Conservation (phyloP, 352 stramenopile genomes). For the Phytophthora rubi region DNA sequence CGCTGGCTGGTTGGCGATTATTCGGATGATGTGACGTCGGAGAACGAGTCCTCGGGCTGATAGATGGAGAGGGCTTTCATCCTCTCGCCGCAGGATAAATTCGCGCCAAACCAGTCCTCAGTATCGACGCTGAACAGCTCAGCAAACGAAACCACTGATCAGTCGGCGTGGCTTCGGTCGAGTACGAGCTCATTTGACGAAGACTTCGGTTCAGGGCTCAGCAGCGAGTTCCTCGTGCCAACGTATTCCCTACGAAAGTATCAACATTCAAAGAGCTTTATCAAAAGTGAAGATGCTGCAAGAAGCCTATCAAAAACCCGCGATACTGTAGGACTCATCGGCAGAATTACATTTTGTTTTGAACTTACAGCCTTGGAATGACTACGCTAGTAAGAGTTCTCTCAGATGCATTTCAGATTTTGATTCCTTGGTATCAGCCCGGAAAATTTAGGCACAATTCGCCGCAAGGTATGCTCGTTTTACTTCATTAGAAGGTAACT, state of each 20-base stretch:
- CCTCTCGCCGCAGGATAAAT: neutral
- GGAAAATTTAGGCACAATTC: too few species aligned
- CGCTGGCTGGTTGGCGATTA: constrained; percentile 22
- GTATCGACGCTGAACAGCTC: neutral
- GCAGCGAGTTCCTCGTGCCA: neutral
- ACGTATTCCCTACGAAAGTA: neutral
- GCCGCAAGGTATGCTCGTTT: too few species aligned
- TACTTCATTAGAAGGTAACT: too few species aligned
- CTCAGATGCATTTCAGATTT: too few species aligned
- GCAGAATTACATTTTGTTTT: too few species aligned
- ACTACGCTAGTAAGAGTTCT: too few species aligned
- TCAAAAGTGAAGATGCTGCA: too few species aligned
- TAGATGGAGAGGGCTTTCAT: neutral
- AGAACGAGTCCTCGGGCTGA: neutral
- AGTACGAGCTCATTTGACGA: neutral
- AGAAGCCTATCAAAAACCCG: too few species aligned
- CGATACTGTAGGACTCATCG: too few species aligned
- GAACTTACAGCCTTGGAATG: too few species aligned
- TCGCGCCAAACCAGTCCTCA: neutral
- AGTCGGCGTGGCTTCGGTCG: neutral
- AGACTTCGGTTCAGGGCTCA: neutral
- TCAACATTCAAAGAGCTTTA: neutral
- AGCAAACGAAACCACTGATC: neutral
- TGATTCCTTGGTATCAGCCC: too few species aligned
- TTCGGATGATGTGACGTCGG: neutral